These are phyloP conservation scores for Leucaena leucocephala DNA, from an alignment of 306 rosid genomes.

Conservation along the genomic window DNA sequence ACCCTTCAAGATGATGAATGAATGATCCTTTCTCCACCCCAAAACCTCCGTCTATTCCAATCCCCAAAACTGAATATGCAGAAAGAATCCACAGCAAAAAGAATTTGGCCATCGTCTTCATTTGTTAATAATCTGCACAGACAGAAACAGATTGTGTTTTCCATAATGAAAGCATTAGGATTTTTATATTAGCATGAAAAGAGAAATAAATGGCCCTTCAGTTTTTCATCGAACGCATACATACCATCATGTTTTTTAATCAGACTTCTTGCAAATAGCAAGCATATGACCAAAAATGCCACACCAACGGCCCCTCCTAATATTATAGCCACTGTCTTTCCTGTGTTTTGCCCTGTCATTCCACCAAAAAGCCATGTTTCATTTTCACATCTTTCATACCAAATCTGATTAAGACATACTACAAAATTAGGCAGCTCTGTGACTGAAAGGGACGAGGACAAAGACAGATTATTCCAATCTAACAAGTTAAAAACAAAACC, in stretches of 20 bases:
- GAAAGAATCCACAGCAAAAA: slow-evolving; percentile 48
- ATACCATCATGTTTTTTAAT: slow-evolving; percentile 87
- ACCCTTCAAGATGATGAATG: neutral
- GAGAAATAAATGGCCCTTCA: neutral
- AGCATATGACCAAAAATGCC: slow-evolving; percentile 71
- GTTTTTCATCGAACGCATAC: slow-evolving; percentile 34
- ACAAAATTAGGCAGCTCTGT: slow-evolving; percentile 3
- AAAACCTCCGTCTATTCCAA: slow-evolving; percentile 41
- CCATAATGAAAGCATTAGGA: slow-evolving; percentile 34
- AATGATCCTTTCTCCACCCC: slow-evolving; percentile 36
- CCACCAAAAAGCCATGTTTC: slow-evolving; percentile 30
- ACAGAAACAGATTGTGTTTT: slow-evolving; percentile 34
- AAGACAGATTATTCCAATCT: slow-evolving; percentile 20
- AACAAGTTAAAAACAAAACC: slow-evolving; percentile 12
- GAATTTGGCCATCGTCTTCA: slow-evolving; percentile 43
- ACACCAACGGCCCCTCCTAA: slow-evolving; percentile 87
- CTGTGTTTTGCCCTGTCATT: slow-evolving; percentile 69
- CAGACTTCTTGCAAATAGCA: slow-evolving; percentile 81
- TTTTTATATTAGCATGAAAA: neutral
- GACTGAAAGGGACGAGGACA: neutral
- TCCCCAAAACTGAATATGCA: slow-evolving; percentile 39
- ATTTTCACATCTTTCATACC: slow-evolving; percentile 16
- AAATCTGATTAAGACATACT: slow-evolving; percentile 11
- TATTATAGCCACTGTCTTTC: slow-evolving; percentile 88
- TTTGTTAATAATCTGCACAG: slow-evolving; percentile 73